Conservation (phyloP, 2,329 filamentous ascomycete species). For the Fusarium sublunatum region DNA sequence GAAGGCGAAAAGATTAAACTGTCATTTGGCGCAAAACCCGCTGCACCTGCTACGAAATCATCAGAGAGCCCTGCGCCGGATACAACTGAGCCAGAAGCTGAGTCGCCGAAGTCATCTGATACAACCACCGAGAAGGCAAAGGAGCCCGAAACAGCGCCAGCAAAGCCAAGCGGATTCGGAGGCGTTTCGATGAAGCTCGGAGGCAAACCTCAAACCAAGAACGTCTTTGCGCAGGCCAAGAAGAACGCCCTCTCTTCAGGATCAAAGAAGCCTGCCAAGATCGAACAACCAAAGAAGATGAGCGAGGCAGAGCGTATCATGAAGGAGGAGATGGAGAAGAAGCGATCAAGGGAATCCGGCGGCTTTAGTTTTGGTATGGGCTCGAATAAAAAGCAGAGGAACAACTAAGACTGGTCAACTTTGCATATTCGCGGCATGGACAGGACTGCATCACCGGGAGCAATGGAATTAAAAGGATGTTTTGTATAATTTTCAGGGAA, state of each 20-base stretch:
- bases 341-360: slow-evolving; percentile 64
- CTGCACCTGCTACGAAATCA: slow-evolving; percentile 20
- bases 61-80: slow-evolving; percentile 39
- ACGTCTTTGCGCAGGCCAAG: slow-evolving; percentile 75
- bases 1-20: slow-evolving; percentile 83
- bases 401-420: slow-evolving; percentile 23
- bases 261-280: slow-evolving; percentile 69
- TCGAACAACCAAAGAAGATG: slow-evolving; percentile 81
- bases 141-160: slow-evolving; percentile 28
- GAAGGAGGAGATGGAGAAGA: slow-evolving; percentile 83
- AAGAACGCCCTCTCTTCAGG: slow-evolving; percentile 75
- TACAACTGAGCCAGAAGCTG: slow-evolving; percentile 9
- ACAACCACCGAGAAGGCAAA: slow-evolving; percentile 14
- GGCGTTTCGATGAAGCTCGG: slow-evolving; percentile 72
- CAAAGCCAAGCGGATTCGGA: slow-evolving; percentile 51
- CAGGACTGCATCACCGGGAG: neutral
- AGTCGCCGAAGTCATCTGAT: slow-evolving; percentile 18
- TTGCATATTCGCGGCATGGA: neutral
- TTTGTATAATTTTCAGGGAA: slow-evolving; percentile 6
- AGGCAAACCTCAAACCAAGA: slow-evolving; percentile 75
- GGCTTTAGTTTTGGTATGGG: slow-evolving; percentile 60
- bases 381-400: slow-evolving; percentile 65
- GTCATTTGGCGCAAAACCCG: slow-evolving; percentile 67
- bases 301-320: slow-evolving; percentile 90
- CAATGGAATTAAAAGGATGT: neutral